These are phyloP conservation scores for Penicillium brasilianum DNA, from an alignment of 2,329 filamentous ascomycete species.

Conservation along the genomic window DNA sequence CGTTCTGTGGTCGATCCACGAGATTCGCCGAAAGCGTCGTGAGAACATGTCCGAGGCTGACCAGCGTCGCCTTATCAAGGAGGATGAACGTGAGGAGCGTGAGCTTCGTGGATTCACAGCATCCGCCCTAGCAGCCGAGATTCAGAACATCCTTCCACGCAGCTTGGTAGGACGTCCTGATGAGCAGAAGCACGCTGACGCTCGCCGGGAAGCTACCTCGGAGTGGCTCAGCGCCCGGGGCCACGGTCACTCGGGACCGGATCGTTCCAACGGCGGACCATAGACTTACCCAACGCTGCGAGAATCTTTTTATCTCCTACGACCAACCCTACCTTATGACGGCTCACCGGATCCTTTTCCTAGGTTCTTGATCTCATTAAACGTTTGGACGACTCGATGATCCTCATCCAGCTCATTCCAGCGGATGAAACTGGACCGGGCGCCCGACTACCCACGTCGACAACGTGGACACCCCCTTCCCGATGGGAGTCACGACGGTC, in stretches of 20 bases:
- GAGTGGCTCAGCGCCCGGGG: slow-evolving; percentile 40
- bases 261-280: slow-evolving; percentile 40
- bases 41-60: slow-evolving; percentile 80
- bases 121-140: slow-evolving; percentile 51
- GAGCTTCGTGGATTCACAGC: slow-evolving; percentile 53
- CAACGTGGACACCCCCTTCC: slow-evolving; percentile 8
- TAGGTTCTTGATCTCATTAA: slow-evolving; percentile 17
- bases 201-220: slow-evolving; percentile 40
- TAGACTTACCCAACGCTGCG: too few relatives aligned
- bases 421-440: slow-evolving; percentile 16
- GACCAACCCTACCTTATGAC: neutral
- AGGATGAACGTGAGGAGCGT: slow-evolving; percentile 56
- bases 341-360: slow-evolving; percentile 7
- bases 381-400: slow-evolving; percentile 19
- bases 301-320: neutral
- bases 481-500: slow-evolving; percentile 16
- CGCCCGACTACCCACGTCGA: slow-evolving; percentile 10
- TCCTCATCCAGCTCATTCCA: slow-evolving; percentile 7
- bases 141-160: slow-evolving; percentile 49
- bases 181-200: slow-evolving; percentile 50
- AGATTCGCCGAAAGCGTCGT: slow-evolving; percentile 84
- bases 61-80: slow-evolving; percentile 57
- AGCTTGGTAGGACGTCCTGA: slow-evolving; percentile 37
- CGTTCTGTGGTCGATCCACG: slow-evolving; percentile 85
- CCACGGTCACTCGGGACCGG: slow-evolving; percentile 41